Evolutionary conservation across 495 filamentous ascomycete genomes (phyloP), one percentile per base, ranked within the genome.

Genomic region (Corynascus novoguineensis): DNA sequence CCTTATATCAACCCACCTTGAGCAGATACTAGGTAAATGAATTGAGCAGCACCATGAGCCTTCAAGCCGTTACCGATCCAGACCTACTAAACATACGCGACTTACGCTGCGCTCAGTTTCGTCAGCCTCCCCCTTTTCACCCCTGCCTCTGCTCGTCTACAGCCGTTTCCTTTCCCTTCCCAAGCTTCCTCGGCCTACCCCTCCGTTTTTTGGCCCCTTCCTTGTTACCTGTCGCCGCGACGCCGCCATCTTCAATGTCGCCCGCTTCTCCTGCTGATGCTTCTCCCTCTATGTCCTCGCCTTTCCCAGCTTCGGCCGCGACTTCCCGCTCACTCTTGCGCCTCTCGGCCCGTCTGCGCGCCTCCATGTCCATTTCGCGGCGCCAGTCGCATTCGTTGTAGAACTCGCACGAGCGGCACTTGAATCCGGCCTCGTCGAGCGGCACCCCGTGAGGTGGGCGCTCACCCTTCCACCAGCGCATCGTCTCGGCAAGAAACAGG

Each of bases 391-490:
- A 85, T 5, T 49, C 62, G 8, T 73, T 75, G 3, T 70, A 72
- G 63, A 85, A 85, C 42, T 84, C 81, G 60, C 82, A 85, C 24
- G 55, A 69, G 9, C 71, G 62, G 67, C 93, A 98, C 71, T 98
- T 98, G 78, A 85, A 96, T 0, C 89, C 28, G 29, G 53, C 88
- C 57, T 97, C 95, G 69, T 91, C 85, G 12, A 95, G 77, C n/a
- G 78, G 72, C 8, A 97, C 95, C 10, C 93, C 93, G n/a, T 79
- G 74, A 0, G 91, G 82, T 54, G 78, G 73, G 17, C 92, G 70
- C 66, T 90, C 78, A 4, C 95, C 93, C 40, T 78, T 82, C 93
- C 93, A 97, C 90, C 89, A 97, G 25, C 75, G 66, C 79, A 97
- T 80, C 65, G 86, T 84, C 22, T 84, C 75, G 4, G 69, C 64